Base-by-base conservation (phyloP, 352 stramenopile species). In the Thalassiosira mediterranea region DNA sequence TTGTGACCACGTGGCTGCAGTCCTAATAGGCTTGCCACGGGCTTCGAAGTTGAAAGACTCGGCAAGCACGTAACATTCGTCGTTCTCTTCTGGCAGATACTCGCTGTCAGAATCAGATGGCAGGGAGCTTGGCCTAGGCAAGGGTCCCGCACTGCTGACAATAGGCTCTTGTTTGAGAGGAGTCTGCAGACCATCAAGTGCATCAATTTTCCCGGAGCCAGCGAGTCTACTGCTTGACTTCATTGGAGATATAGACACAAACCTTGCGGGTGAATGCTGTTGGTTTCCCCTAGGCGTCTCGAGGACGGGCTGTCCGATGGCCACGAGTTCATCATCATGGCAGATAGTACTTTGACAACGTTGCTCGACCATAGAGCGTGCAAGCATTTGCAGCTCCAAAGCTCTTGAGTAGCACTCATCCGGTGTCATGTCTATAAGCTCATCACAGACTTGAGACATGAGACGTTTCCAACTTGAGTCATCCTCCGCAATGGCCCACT, bases 361-460 rank as follows among this genome's bases (percentile, higher is more conserved):
- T 13, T 42, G 7, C 7, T 13, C 34, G 34, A 44, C 59, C 40
- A 53, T 21, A 25, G 59, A 69, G 32, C 44, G 15, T n/a, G 44
- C 59, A 32, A 69, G 23, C 32, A 49, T 25, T 17, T 57, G 59
- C 5, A 69, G 59, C 19, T 69, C 59, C 21, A 31, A 13, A 15
- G 59, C 59, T 31, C 40, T 57, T 37, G 10, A 26, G 44, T 42
- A 23, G 25, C 31, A 54, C 28, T 31, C 25, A n/a, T 68, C 26
- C 23, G 42, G 44, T 3, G 21, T 19, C 11, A 21, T 17, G 59
- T 37, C 47, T 13, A 29, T 19, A 11, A 68, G 59, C 59, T 68
- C 19, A 11, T 1, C 44, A 31, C 59, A 28, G 4, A 68, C 59
- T 68, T 68, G 19, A 2, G 42, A 23, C 59, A 68, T n/a, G n/a